Evolutionary conservation across 2,329 filamentous ascomycete species (phyloP), one percentile per base, ranked within the genome.

Genomic region (Alternaria ventricosa): DNA sequence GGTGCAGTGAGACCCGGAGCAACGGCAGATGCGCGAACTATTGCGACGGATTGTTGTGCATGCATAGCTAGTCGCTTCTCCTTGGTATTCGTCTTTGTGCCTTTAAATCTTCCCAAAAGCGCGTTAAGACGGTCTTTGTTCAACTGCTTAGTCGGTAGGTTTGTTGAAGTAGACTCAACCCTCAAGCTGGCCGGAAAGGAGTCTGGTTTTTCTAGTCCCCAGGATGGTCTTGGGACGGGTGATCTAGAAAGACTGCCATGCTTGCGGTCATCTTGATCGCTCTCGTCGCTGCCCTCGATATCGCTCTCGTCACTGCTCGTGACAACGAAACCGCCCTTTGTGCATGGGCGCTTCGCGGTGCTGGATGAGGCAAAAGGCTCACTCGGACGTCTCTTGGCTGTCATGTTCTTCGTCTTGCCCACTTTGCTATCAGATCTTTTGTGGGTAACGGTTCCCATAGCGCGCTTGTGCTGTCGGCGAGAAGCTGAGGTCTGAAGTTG

Each of bases 251-350:
- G 13, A 13, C 7, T 12, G 13, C 20, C n/a, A 9, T 11, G 2
- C n/a, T 55, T 10, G 13, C 23, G 12, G 20, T 33, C 43, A 20
- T 33, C n/a, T 2, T 36, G 11, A 11, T 57, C 18, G 12, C 41
- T 41, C 11, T 33, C 15, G 8, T 44, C 55, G 20, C 50, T 55
- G 18, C 9, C 36, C 12, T 57, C 59, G 33, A 41, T 43, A 22
- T 58, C 61, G 15, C 60, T 59, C 12, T 58, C 61, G 28, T 64
- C 63, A 28, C 58, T 61, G n/a, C 60, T 57, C 28, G 36, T 41
- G 36, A 63, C 10, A n/a, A 69, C 22, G 25, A 67, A 69, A 8
- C 67, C 67, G 13, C 62, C 57, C 33, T 45, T 57, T 7, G 28
- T 61, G 15, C 57, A 59, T 7, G 61, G 64, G 15, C 59, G 61